A percentile compares a stretch with the other conserved stretches of the same genome.
phyloP scores from a whole-genome alignment of 306 rosid species.

The Oemleria cerasiformis region DNA sequence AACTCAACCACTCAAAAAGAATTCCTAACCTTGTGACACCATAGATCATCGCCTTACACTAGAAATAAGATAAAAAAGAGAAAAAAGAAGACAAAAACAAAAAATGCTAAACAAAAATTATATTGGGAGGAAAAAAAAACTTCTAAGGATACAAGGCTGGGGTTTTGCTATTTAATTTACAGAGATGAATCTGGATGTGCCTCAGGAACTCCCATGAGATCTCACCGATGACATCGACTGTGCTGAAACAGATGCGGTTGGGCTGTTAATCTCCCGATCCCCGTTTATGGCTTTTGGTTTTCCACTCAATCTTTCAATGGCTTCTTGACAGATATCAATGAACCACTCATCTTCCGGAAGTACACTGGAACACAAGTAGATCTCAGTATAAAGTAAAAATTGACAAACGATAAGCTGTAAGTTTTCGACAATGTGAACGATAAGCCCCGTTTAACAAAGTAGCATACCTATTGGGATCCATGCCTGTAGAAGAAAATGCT shows the following conservation, averaged over 20 bases:
- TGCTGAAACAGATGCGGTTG: slow-evolving; percentile 96
- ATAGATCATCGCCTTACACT: slow-evolving; percentile 23
- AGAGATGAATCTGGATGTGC: slow-evolving; percentile 23
- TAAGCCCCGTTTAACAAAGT: background rate
- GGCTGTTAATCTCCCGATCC: slow-evolving; percentile 84
- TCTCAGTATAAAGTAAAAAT: slow-evolving; percentile 12
- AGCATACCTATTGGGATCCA: slow-evolving; percentile 81
- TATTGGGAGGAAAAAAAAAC: background rate
- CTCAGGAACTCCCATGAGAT: slow-evolving; percentile 85
- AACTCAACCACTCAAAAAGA: slow-evolving; percentile 22
- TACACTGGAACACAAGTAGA: slow-evolving; percentile 41
- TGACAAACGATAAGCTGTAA: no score
- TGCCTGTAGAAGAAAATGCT: slow-evolving; percentile 86
- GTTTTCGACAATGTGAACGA: no score
- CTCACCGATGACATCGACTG: slow-evolving; percentile 89
- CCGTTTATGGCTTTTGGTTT: slow-evolving; percentile 78
- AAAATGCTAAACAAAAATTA: slow-evolving; percentile 24
- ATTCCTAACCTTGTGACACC: slow-evolving; percentile 25
- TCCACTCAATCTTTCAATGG: slow-evolving; percentile 82
- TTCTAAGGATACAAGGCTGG: slow-evolving; percentile 26
- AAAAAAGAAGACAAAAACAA: background rate
- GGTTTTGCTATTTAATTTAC: slow-evolving; percentile 39
- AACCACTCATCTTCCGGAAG: slow-evolving; percentile 98
- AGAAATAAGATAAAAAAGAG: background rate
- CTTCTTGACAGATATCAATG: slow-evolving; percentile 77